These are phyloP conservation scores for Rubus parviflorus DNA, from an alignment of 306 rosid species.

Conservation along the genomic window DNA sequence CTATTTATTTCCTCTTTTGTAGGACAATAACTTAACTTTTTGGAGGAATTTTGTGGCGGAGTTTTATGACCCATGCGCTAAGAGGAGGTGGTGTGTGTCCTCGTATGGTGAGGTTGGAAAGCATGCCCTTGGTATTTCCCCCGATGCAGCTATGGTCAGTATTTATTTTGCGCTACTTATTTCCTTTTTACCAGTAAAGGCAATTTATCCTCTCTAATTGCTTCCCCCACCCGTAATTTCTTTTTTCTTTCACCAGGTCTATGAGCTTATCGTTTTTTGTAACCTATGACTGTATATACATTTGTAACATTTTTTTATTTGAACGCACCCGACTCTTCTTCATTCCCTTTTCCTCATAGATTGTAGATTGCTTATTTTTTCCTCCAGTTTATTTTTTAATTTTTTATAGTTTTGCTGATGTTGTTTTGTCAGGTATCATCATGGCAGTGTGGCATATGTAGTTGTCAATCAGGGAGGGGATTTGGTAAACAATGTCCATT, in stretches of 20 bases:
- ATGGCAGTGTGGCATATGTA: slow-evolving; percentile 43
- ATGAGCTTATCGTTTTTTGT: not conserved
- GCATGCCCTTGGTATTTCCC: slow-evolving; percentile 24
- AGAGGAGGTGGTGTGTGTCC: slow-evolving; percentile 47
- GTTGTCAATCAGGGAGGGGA: slow-evolving; percentile 35
- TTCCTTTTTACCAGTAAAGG: not conserved
- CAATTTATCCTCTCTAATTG: not conserved
- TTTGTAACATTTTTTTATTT: not conserved
- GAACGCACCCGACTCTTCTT: not conserved
- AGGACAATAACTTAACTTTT: slow-evolving; percentile 43
- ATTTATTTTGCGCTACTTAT: slow-evolving; percentile 17
- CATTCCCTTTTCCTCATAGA: not conserved
- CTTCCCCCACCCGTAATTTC: not conserved
- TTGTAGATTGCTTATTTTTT: not conserved
- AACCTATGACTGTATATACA: no score
- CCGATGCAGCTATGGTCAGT: slow-evolving; percentile 38
- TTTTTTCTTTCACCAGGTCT: not conserved
- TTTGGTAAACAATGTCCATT: slow-evolving; percentile 30
- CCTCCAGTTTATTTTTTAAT: not conserved
- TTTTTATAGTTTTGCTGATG: not conserved
- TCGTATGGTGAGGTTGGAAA: slow-evolving; percentile 36
- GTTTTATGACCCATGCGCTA: slow-evolving; percentile 44
- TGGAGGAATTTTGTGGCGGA: slow-evolving; percentile 48
- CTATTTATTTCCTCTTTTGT: not conserved
- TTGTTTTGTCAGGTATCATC: slow-evolving; percentile 30